Base-by-base conservation (phyloP, 306 rosid genomes). In the Quercus wislizeni region DNA sequence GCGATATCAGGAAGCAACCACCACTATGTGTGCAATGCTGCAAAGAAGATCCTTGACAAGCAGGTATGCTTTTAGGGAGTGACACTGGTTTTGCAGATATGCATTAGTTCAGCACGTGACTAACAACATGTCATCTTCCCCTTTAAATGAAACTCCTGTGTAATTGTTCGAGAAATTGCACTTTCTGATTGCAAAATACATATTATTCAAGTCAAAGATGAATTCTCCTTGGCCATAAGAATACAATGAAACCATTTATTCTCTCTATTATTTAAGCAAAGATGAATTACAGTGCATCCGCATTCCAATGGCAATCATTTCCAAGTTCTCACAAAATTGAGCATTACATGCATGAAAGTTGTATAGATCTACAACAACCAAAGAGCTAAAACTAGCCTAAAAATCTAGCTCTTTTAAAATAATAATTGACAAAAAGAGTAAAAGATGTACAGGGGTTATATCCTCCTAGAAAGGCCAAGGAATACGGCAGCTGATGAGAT, bases 11-110 rank as follows among this genome's bases (percentile, higher is more conserved):
- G 57, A 87, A 90, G 71, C 84, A 85, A 30, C 97, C 99, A 61
- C 99, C 99, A 4, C 80, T 92, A 3, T 94, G 99, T 33, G 93
- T 92, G 61, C 83, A 80, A 41, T 94, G 99, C 78, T 94, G 97
- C 75, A 82, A 58, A 57, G 94, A 91, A 74, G 85, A 86, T 61
- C 93, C 91, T 73, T 91, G 78, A 80, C 69, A 46, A 12, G 27
- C 63, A 33, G 30, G 31, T 55, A 43, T 76, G 27, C 14, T 43
- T 55, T 10, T 8, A 31, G 27, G 71, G n/a, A 25, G 49, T 28
- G 13, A 20, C 43, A 43, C 58, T 23, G 55, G 75, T 20, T 46
- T 17, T 71, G 75, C 57, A 5, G 75, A 51, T 49, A 49, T 8
- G 38, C 49, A 43, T 82, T 18, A 31, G 4, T 68, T 35, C 52